Conservation (phyloP, 1,284 basidiomycete genomes). For the Retiboletus flavoniger region DNA sequence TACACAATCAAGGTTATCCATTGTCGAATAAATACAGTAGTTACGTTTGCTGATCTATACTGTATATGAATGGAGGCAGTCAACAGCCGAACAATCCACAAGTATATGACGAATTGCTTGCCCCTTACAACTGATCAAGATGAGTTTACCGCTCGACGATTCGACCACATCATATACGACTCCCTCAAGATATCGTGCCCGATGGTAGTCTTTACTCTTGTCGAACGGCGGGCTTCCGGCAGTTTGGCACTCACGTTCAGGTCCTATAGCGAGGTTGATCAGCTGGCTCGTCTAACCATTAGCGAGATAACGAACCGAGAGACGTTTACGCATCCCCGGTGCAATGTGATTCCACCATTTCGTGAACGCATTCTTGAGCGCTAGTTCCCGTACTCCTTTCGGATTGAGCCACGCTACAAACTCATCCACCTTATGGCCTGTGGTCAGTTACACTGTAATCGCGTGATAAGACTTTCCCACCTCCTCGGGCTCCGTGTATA, state of each 20-base stretch:
- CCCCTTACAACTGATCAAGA: constrained; percentile 12
- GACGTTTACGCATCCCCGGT: constrained; percentile 75
- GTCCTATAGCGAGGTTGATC: constrained; percentile 48
- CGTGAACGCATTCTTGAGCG: constrained; percentile 74
- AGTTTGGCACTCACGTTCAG: constrained; percentile 61
- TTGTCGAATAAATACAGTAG: constrained; percentile 18
- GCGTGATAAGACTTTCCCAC: constrained; percentile 41
- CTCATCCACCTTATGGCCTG: constrained; percentile 62
- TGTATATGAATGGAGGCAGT: constrained; percentile 9
- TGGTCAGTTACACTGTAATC: constrained; percentile 15
- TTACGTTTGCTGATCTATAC: constrained; percentile 22
- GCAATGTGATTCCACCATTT: constrained; percentile 88
- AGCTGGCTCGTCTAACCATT: constrained; percentile 1
- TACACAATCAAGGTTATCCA: not conserved
- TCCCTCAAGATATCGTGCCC: constrained; percentile 67
- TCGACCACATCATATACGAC: constrained; percentile 82
- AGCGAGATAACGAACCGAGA: constrained; percentile 51
- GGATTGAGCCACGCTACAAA: constrained; percentile 89
- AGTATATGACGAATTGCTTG: not conserved
- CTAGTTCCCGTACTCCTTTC: constrained; percentile 85
- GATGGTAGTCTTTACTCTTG: constrained; percentile 58
- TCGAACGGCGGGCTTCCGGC: constrained; percentile 75
- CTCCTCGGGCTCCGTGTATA: constrained; percentile 84
- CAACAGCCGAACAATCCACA: constrained; percentile 6
- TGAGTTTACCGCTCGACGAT: constrained; percentile 59